A percentile compares a stretch with the other conserved stretches of the same genome.
These are phyloP conservation scores for Stromatinia cepivora DNA, from an alignment of 2,329 filamentous ascomycete genomes.

Conservation along the genomic window DNA sequence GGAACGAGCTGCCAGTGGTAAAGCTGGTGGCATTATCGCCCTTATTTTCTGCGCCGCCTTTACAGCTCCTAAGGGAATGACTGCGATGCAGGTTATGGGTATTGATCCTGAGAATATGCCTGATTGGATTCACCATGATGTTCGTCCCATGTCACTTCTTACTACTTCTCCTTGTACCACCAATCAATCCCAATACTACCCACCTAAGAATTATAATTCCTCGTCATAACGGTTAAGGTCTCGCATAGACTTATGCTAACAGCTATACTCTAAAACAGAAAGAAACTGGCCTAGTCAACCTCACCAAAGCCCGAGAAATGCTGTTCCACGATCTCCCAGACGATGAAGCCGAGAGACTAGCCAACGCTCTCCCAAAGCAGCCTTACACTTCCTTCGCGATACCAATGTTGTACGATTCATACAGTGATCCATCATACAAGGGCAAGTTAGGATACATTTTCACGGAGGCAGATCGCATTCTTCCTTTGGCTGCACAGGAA, in stretches of 20 bases:
- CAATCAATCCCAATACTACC: background rate
- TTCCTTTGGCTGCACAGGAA: background rate
- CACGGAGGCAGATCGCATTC: background rate
- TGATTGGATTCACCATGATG: conserved; percentile 4
- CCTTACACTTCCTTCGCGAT: background rate
- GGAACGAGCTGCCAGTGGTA: background rate
- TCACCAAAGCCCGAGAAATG: background rate
- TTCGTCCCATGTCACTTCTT: background rate
- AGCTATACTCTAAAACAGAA: background rate
- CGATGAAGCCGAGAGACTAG: background rate
- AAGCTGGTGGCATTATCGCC: conserved; percentile 1
- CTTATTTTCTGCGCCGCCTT: background rate
- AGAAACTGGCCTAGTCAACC: background rate
- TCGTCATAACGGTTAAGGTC: background rate
- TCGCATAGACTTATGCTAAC: background rate
- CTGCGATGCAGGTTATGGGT: background rate
- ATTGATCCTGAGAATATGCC: background rate
- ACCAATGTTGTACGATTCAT: background rate
- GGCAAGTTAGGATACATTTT: background rate
- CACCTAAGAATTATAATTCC: background rate
- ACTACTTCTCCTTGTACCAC: background rate
- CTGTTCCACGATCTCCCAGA: background rate
- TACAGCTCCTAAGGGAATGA: background rate
- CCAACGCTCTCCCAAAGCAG: background rate
- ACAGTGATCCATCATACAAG: conserved; percentile 1